Evolutionary conservation across 2,329 filamentous ascomycete species (phyloP).

Genomic region (Fusarium drepaniforme): DNA sequence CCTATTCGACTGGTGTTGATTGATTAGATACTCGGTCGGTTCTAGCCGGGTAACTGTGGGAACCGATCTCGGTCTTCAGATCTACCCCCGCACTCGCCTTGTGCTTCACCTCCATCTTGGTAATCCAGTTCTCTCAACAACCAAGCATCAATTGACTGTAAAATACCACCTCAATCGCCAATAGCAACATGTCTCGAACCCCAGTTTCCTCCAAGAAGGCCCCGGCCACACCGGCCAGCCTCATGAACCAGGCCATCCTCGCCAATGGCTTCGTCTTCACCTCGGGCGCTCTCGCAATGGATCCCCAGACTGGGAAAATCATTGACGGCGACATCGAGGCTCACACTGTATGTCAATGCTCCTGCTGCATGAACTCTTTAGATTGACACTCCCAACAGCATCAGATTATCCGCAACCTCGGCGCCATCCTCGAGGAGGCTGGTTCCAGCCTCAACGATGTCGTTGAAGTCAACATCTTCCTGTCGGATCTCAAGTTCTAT

Average conservation of each 20-base stretch:
- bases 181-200: constrained; percentile 32
- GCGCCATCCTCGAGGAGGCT: constrained; percentile 76
- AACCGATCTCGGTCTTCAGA: background rate
- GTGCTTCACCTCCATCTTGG: background rate
- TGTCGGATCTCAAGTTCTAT: constrained; percentile 79
- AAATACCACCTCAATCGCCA: background rate
- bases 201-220: constrained; percentile 42
- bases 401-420: constrained; percentile 76
- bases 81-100: background rate
- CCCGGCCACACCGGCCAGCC: constrained; percentile 27
- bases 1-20: no score
- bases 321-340: constrained; percentile 75
- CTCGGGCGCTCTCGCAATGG: constrained; percentile 77
- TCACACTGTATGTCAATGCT: constrained; percentile 62
- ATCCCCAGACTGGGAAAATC: constrained; percentile 65
- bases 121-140: background rate
- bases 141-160: background rate
- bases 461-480: constrained; percentile 79
- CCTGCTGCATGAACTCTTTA: background rate
- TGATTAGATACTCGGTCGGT: no score
- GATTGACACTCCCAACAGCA: constrained; percentile 47
- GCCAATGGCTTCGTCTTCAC: constrained; percentile 76
- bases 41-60: no score
- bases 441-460: constrained; percentile 73
- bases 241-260: constrained; percentile 49